Evolutionary conservation across 2,329 filamentous ascomycete genomes (phyloP), one percentile per base, ranked within the genome.

Genomic region (Cercospora zeina): DNA sequence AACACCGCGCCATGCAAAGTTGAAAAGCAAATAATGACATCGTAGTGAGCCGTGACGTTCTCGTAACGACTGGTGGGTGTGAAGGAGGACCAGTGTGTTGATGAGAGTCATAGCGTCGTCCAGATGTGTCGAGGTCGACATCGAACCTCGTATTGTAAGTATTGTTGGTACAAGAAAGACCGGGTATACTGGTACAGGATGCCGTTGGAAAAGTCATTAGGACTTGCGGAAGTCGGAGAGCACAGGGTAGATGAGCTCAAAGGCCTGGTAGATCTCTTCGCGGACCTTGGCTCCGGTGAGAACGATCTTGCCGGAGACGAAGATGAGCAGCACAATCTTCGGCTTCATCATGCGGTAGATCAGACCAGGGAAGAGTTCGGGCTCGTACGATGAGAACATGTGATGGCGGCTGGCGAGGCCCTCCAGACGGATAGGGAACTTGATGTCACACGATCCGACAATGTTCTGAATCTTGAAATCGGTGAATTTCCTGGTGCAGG

Each of bases 341-440:
- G 95, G 95, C 84, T 97, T 97, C 84, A 97, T 97, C 95, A 99
- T 99, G 77, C 95, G 92, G 81, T 99, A 99, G 80, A 99, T 99
- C 57, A 99, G 88, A 86, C 95, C 95, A 74, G 95, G 95, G 85
- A 97, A 99, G 77, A 99, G 79, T 77, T 99, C 95, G 69, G 95
- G 95, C 61, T 99, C 95, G 79, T 99, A 99, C 62, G 93, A 97
- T 80, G 91, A 96, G 87, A 97, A 99, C 81, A 96, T 96, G 84
- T 97, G 93, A 85, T 99, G 95, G 80, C 93, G 91, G 70, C 89
- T 95, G 14, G 95, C 95, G 76, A 99, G 82, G 79, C 95, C 95
- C 77, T 97, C 95, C 62, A 99, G 84, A 69, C 95, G 91, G 71
- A 99, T 97, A 58, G 95, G 95, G 81, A 99, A 99, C 84, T 97